phyloP scores from a whole-genome alignment of 179 eudicot genomes.

The Amaranthus tricolor region DNA sequence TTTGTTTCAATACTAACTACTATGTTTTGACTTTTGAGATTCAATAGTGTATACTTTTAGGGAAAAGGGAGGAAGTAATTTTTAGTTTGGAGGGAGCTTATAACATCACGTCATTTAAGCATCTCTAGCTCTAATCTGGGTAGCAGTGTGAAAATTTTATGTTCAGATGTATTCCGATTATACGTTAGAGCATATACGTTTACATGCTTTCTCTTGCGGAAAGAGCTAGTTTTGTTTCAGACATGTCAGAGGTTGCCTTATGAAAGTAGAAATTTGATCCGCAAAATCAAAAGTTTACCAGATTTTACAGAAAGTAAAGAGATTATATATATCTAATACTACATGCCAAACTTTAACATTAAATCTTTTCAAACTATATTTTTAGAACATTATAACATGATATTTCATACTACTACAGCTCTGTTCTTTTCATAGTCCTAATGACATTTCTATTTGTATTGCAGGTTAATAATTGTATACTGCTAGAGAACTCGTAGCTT shows the following conservation, averaged over 20 bases:
- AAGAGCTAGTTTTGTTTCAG: background rate
- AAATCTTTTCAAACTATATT: too few relatives aligned
- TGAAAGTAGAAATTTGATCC: too few relatives aligned
- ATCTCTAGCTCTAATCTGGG: background rate
- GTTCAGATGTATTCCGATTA: background rate
- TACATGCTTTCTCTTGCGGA: background rate
- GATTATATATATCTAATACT: too few relatives aligned
- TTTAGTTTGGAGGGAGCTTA: too few relatives aligned
- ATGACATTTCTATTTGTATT: background rate
- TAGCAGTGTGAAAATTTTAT: background rate
- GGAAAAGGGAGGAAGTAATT: background rate
- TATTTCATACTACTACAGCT: too few relatives aligned
- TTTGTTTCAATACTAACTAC: background rate
- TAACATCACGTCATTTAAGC: too few relatives aligned
- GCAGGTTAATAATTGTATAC: slow-evolving; percentile 27
- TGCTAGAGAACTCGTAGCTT: slow-evolving; percentile 17
- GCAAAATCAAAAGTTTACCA: too few relatives aligned
- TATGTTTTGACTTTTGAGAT: background rate
- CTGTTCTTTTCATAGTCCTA: background rate
- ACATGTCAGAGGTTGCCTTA: too few relatives aligned
- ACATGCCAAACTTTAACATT: too few relatives aligned
- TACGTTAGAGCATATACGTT: background rate
- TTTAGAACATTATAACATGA: too few relatives aligned
- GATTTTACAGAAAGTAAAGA: too few relatives aligned
- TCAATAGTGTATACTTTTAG: too few relatives aligned